Conservation (phyloP, 2,329 filamentous ascomycete genomes). For the Ophiostoma perfectum region DNA sequence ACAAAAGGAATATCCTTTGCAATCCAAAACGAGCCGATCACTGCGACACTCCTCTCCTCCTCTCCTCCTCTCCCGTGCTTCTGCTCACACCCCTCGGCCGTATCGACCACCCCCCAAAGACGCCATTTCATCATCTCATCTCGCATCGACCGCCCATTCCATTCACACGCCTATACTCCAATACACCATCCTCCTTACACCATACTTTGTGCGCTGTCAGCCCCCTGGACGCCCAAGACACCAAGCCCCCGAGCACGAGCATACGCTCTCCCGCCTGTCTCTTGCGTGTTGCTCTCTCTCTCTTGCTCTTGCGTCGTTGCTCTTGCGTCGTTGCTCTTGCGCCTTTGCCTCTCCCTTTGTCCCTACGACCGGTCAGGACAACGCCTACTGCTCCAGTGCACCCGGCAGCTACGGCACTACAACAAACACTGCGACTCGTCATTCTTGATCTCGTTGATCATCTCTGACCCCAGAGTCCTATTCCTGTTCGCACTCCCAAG, state of each 20-base stretch:
- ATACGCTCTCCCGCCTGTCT: constrained; percentile 12
- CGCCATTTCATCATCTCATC: constrained; percentile 23
- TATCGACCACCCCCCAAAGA: constrained; percentile 16
- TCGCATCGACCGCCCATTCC: constrained; percentile 20
- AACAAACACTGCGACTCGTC: constrained; percentile 6
- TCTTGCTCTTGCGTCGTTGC: constrained; percentile 16
- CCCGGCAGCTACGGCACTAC: background rate
- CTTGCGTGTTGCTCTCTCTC: too few relatives aligned
- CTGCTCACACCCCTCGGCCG: constrained; percentile 5
- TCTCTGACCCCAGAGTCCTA: constrained; percentile 5
- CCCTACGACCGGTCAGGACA: background rate
- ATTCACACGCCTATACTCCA: background rate
- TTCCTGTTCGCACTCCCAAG: background rate
- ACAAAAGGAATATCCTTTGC: background rate
- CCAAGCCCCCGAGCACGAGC: background rate
- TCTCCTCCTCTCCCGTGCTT: background rate
- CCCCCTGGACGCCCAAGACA: constrained; percentile 3
- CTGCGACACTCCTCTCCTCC: background rate
- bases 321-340: constrained; percentile 10
- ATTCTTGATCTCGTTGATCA: constrained; percentile 4
- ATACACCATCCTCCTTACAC: constrained; percentile 12
- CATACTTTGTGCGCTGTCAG: constrained; percentile 3
- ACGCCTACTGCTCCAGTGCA: background rate
- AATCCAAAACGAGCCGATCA: background rate
- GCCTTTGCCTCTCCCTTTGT: constrained; percentile 6